These are phyloP conservation scores for Scheffersomyces lignosus DNA, from an alignment of 805 yeast species.

Conservation along the genomic window DNA sequence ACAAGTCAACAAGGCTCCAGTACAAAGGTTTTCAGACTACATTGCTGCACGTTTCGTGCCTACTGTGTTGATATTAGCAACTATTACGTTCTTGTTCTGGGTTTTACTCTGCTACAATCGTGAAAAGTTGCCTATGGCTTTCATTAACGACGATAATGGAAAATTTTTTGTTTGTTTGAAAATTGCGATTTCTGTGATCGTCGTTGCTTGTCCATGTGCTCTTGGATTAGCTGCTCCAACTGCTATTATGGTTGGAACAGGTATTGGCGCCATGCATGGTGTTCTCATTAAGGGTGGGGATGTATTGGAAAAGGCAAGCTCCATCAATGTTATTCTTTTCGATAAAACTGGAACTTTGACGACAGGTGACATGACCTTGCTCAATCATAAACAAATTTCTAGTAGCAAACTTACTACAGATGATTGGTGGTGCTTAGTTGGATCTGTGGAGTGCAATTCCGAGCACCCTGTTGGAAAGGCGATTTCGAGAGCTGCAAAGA, in stretches of 20 bases:
- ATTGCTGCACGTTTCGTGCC: slow-evolving; percentile 88
- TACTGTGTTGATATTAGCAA: slow-evolving; percentile 58
- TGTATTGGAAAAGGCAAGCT: slow-evolving; percentile 70
- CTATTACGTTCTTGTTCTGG: slow-evolving; percentile 57
- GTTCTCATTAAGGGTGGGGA: slow-evolving; percentile 93
- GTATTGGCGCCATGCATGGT: slow-evolving; percentile 89
- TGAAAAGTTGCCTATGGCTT: slow-evolving; percentile 46
- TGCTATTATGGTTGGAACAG: slow-evolving; percentile 98
- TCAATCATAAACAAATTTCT: slow-evolving; percentile 28
- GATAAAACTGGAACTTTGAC: slow-evolving; percentile 98
- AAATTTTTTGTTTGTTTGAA: slow-evolving; percentile 67
- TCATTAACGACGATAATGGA: slow-evolving; percentile 49
- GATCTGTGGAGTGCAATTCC: slow-evolving; percentile 63
- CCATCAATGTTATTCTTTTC: slow-evolving; percentile 67
- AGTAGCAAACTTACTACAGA: slow-evolving; percentile 11
- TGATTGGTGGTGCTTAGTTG: slow-evolving; percentile 54
- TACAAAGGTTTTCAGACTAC: slow-evolving; percentile 84
- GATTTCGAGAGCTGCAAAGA: slow-evolving; percentile 42
- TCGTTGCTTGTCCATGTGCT: slow-evolving; percentile 99
- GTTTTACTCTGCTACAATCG: slow-evolving; percentile 31
- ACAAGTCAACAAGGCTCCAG: slow-evolving; percentile 85
- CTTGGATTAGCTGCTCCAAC: slow-evolving; percentile 97
- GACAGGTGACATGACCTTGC: slow-evolving; percentile 67
- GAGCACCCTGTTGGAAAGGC: slow-evolving; percentile 91
- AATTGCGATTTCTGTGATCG: slow-evolving; percentile 86